phyloP scores from a whole-genome alignment of 176 grass and related monocot species.

The Poa annua region DNA sequence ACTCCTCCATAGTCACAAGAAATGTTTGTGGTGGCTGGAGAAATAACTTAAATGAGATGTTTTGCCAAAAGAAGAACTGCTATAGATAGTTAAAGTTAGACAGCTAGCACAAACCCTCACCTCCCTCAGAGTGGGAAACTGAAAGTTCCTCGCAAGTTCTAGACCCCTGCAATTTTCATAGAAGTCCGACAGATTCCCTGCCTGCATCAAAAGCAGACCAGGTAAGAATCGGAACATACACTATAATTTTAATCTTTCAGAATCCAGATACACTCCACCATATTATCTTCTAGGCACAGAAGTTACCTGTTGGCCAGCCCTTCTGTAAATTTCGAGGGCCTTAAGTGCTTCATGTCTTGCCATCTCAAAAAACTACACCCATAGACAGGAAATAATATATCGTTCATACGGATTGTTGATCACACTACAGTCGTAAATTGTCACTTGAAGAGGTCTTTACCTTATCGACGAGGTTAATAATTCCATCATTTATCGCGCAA shows the following conservation, averaged over 20 bases:
- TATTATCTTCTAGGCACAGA: neutral
- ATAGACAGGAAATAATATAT: constrained; percentile 31
- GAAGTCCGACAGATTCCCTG: constrained; percentile 92
- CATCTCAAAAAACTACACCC: constrained; percentile 99
- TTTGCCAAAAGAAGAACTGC: constrained; percentile 12
- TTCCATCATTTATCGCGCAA: constrained; percentile 99
- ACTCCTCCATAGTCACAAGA: constrained; percentile 97
- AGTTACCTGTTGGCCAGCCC: constrained; percentile 96
- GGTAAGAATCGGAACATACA: neutral
- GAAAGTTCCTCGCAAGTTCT: constrained; percentile 97
- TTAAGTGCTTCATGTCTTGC: constrained; percentile 98
- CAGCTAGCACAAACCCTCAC: constrained; percentile 42
- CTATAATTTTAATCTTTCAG: neutral
- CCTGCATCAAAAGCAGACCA: constrained; percentile 56
- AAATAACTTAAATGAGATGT: constrained; percentile 43
- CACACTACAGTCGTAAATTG: constrained; percentile 29
- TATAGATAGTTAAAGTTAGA: constrained; percentile 18
- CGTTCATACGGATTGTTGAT: constrained; percentile 6
- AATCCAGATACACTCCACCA: constrained; percentile 10
- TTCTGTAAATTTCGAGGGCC: constrained; percentile 94
- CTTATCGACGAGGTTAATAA: constrained; percentile 99
- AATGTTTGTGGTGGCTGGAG: constrained; percentile 97
- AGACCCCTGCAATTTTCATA: constrained; percentile 94
- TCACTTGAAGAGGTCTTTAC: constrained; percentile 46
- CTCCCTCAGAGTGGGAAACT: constrained; percentile 98